phyloP scores from a whole-genome alignment of 2,329 filamentous ascomycete genomes.

The Elsinoe batatas region DNA sequence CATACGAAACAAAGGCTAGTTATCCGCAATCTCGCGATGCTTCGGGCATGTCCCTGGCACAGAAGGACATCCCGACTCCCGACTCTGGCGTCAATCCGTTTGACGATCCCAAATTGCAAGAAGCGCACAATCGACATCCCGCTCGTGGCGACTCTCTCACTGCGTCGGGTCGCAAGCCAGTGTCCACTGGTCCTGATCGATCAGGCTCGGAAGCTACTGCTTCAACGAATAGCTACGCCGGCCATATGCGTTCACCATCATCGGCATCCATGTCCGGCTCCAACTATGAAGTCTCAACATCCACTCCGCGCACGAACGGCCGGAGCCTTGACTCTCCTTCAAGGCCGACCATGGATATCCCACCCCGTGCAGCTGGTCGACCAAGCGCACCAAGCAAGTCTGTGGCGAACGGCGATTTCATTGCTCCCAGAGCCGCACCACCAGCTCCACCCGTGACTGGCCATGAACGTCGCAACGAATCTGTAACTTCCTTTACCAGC shows the following conservation, averaged over 20 bases:
- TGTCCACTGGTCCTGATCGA: slow-evolving; percentile 21
- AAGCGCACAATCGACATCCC: slow-evolving; percentile 33
- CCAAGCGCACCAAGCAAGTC: slow-evolving; percentile 35
- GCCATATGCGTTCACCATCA: slow-evolving; percentile 30
- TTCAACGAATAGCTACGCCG: slow-evolving; percentile 14
- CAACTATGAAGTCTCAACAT: slow-evolving; percentile 24
- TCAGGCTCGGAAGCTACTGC: background rate
- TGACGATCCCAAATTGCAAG: slow-evolving; percentile 29
- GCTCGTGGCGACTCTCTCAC: slow-evolving; percentile 52
- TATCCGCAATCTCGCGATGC: background rate
- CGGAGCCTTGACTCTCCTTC: slow-evolving; percentile 34
- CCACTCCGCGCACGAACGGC: background rate
- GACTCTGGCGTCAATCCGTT: slow-evolving; percentile 31
- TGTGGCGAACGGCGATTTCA: slow-evolving; percentile 32
- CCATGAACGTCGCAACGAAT: slow-evolving; percentile 27
- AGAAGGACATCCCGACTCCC: slow-evolving; percentile 23
- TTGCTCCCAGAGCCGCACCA: slow-evolving; percentile 36
- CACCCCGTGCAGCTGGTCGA: slow-evolving; percentile 38
- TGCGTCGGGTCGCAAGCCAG: slow-evolving; percentile 24
- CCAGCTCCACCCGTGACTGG: slow-evolving; percentile 28
- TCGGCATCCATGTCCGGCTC: slow-evolving; percentile 16
- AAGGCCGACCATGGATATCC: slow-evolving; percentile 33
- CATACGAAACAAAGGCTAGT: background rate
- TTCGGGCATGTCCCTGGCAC: slow-evolving; percentile 23
- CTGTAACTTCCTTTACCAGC: slow-evolving; percentile 36